Base-by-base conservation (phyloP, 768 basidiomycete species). In the Serendipita sp. region DNA sequence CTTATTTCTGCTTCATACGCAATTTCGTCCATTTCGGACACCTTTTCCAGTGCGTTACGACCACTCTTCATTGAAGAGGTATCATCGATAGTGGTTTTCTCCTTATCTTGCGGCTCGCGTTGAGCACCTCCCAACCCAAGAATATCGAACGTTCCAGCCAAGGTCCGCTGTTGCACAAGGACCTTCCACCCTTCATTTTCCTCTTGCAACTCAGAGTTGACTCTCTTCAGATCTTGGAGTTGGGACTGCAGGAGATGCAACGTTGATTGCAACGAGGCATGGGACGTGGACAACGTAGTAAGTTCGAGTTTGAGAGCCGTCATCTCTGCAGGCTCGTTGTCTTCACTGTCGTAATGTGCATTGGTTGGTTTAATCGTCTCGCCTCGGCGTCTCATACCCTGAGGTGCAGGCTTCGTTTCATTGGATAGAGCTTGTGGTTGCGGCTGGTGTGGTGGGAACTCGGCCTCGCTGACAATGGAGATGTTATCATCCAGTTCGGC, bases 101-200 rank as follows among this genome's bases (percentile, higher is more conserved):
- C 62, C 22, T 45, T 28, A 24, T 30, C 62, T 22, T 56, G 34
- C 11, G 31, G 60, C 20, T 50, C 53, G 48, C 62, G 56, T 20
- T 58, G 33, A 3, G 66, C 63, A 43, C 81, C 82, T 34, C 86
- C 83, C 72, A 85, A 82, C 67, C 78, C 82, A 71, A 84, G 76
- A 65, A 89, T 75, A 70, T 90, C 85, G 70, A 88, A 90, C 68
- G 89, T 87, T 3, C 95, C 95, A 66, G 79, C 92, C 45, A 98
- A 73, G 0, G 96, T 97, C 75, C 82, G 85, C 74, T 98, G 94
- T 65, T 90, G 79, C 26, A 98, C 75, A 42, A 99, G 79, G 65
- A 94, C 90, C 81, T 95, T 91, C 75, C 92, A 99, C 58, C 89
- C 89, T 73, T 96, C 93, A 72, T 97, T 99, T 68, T 98, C 94